Conservation (phyloP, 495 filamentous ascomycete species). For the Friedmanniomyces simplex region DNA sequence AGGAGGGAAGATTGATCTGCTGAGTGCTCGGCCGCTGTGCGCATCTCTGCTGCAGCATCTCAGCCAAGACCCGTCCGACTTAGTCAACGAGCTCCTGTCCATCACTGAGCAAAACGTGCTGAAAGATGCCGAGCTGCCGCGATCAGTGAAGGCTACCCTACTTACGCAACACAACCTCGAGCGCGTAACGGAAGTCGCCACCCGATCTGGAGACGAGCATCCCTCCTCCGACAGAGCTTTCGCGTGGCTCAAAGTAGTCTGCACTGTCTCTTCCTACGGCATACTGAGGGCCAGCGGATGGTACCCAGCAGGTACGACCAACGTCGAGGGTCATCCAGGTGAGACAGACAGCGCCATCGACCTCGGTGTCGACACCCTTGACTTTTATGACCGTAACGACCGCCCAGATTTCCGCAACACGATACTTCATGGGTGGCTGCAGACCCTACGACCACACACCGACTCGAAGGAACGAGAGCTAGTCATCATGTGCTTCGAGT, state of each 20-base stretch:
- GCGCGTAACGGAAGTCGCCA: slow-evolving; percentile 16
- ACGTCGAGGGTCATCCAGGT: slow-evolving; percentile 26
- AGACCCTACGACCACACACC: slow-evolving; percentile 72
- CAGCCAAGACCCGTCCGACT: slow-evolving; percentile 58
- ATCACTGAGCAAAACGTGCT: slow-evolving; percentile 55
- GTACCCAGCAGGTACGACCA: slow-evolving; percentile 58
- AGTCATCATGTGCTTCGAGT: slow-evolving; percentile 64
- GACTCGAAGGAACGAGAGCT: slow-evolving; percentile 73
- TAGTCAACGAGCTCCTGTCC: slow-evolving; percentile 57
- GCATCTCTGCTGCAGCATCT: slow-evolving; percentile 58
- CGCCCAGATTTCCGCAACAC: slow-evolving; percentile 62
- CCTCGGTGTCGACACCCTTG: slow-evolving; percentile 55
- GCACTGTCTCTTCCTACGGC: slow-evolving; percentile 58
- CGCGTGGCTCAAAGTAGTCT: slow-evolving; percentile 59
- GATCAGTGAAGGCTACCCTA: slow-evolving; percentile 59
- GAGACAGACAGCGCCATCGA: slow-evolving; percentile 38
- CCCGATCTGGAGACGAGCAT: slow-evolving; percentile 35
- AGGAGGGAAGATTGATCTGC: slow-evolving; percentile 60
- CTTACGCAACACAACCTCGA: slow-evolving; percentile 61
- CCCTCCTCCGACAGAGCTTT: slow-evolving; percentile 51
- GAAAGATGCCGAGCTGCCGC: slow-evolving; percentile 55
- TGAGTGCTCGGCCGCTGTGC: slow-evolving; percentile 61
- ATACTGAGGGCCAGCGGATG: slow-evolving; percentile 57
- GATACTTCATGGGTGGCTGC: slow-evolving; percentile 62
- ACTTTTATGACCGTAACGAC: slow-evolving; percentile 51